phyloP scores from a whole-genome alignment of 345 rosid genomes.

The Citrus glauca region DNA sequence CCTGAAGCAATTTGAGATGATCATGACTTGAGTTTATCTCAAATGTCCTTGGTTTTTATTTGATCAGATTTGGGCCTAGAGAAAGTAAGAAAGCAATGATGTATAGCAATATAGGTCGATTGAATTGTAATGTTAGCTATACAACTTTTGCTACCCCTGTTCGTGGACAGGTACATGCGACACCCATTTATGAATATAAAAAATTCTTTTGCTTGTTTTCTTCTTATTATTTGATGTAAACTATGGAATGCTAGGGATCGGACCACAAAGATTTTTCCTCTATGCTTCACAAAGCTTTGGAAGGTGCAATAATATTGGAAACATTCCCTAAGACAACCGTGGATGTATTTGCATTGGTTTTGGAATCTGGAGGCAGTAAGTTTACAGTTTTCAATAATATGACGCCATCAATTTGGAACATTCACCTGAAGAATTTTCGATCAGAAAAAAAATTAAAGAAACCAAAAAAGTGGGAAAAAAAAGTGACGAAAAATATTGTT shows the following conservation, averaged over 20 bases:
- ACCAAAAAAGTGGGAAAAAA: neutral
- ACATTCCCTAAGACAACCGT: slow-evolving; percentile 93
- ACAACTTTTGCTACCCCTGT: slow-evolving; percentile 72
- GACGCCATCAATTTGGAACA: neutral
- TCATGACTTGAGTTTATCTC: neutral
- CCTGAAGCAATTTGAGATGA: neutral
- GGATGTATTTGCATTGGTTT: slow-evolving; percentile 87
- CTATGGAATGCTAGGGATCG: slow-evolving; percentile 44
- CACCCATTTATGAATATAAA: neutral
- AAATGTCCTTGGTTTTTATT: neutral
- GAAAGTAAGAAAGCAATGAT: slow-evolving; percentile 95
- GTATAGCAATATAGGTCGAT: slow-evolving; percentile 76
- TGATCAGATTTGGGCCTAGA: slow-evolving; percentile 89
- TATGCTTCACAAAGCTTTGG: slow-evolving; percentile 92
- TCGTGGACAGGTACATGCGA: slow-evolving; percentile 62
- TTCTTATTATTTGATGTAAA: slow-evolving; percentile 2
- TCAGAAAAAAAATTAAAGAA: neutral
- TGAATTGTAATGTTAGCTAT: slow-evolving; percentile 85
- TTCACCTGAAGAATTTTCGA: neutral
- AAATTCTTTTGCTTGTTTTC: neutral
- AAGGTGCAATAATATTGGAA: slow-evolving; percentile 82
- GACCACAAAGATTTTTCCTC: slow-evolving; percentile 78
- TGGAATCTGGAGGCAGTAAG: slow-evolving; percentile 99
- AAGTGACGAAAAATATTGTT: neutral
- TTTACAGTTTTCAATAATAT: slow-evolving; percentile 4